phyloP scores from a whole-genome alignment of 2,329 filamentous ascomycete species.

The Whalleya microplaca region DNA sequence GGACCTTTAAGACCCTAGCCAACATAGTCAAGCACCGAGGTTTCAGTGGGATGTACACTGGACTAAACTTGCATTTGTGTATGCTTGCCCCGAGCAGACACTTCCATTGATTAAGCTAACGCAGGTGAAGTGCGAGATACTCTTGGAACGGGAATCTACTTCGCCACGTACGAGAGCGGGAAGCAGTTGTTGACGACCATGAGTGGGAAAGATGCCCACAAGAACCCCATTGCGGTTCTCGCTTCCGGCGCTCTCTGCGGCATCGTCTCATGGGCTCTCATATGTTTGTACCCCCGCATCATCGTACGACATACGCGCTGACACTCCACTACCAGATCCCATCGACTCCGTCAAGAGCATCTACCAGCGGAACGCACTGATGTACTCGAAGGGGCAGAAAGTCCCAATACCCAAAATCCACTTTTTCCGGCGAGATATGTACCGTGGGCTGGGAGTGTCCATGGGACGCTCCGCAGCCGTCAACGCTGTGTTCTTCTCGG shows the following conservation, averaged over 20 bases:
- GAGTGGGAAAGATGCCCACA: conserved; percentile 71
- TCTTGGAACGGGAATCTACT: conserved; percentile 82
- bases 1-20: conserved; percentile 74
- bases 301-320: conserved; percentile 8
- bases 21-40: conserved; percentile 79
- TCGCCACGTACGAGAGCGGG: conserved; percentile 85
- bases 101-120: conserved; percentile 18
- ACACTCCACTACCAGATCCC: conserved; percentile 52
- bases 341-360: conserved; percentile 85
- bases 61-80: conserved; percentile 79
- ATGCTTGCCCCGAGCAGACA: conserved; percentile 40
- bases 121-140: conserved; percentile 72
- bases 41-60: conserved; percentile 75
- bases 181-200: conserved; percentile 82
- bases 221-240: conserved; percentile 77
- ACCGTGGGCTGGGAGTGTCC: conserved; percentile 80
- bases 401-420: conserved; percentile 73
- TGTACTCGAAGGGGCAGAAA: conserved; percentile 66
- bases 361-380: conserved; percentile 80
- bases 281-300: conserved; percentile 57
- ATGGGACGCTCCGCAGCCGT: conserved; percentile 82
- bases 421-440: conserved; percentile 79
- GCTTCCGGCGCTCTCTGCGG: conserved; percentile 80
- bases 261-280: conserved; percentile 79
- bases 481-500: conserved; percentile 89